Base-by-base conservation (phyloP, 2,329 filamentous ascomycete species). In the Pseudocercospora fuligena region DNA sequence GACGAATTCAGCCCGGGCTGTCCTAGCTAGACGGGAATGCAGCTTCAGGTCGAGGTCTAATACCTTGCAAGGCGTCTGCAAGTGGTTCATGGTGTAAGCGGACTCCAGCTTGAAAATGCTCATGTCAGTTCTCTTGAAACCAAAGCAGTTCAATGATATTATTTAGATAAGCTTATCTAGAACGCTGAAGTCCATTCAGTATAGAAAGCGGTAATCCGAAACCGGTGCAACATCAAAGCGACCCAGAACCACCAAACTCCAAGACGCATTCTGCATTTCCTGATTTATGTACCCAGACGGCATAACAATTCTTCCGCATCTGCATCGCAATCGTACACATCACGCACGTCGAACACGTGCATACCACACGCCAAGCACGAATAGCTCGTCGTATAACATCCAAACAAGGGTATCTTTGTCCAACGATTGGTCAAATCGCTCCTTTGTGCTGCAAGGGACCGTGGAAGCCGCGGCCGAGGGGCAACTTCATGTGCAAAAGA, bases 361-460 rank as follows among this genome's bases (percentile, higher is more conserved):
- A 49, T 23, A 49, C n/a, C 46, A 49, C 23, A 25, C 46, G 23
- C 19, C n/a, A 25, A 31, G 21, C n/a, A 23, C n/a, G 21, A 51
- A 27, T 51, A 51, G 47, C 51, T 56, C 27, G 51, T 56, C 51
- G 51, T 56, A 56, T 56, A 56, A 31, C 16, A 43, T 19, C 3
- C 7, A 19, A 29, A 31, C 21, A 27, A 27, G 25, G 51, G 51
- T n/a, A 16, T 33, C 16, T 19, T 23, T n/a, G 12, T 16, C 12
- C 51, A 29, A 27, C 27, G 51, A 56, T 56, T 56, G 51, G 51
- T 27, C 51, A 56, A 56, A 56, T 56, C 51, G 51, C 51, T 56
- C 23, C 51, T 27, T 27, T 27, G 19, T 27, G 27, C 12, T n/a
- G 23, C 51, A 27, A n/a, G 51, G 27, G 16, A 19, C 51, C 51